A percentile compares a stretch with the other conserved stretches of the same genome.
These are phyloP conservation scores for Tieghemostelium lacteum DNA, from an alignment of 78 protist species.

Conservation along the genomic window DNA sequence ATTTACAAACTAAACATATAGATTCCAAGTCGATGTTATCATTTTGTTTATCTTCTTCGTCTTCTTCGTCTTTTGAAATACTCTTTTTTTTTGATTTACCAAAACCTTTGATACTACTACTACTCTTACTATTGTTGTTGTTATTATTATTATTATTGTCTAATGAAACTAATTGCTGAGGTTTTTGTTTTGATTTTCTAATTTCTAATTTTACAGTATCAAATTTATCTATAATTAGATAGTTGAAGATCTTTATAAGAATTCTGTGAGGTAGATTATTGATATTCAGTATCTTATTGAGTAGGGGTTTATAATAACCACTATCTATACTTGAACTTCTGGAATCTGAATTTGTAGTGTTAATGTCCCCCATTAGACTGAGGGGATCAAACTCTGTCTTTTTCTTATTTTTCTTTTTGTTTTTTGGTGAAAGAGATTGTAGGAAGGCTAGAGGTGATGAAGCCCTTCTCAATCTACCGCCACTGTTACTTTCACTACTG, in stretches of 20 bases:
- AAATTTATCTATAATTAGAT: conserved; percentile 11
- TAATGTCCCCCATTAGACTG: neutral
- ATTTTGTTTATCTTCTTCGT: too few species aligned
- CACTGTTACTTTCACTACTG: too few species aligned
- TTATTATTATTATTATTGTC: neutral
- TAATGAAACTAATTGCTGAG: neutral
- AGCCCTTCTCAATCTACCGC: conserved; percentile 61
- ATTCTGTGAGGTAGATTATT: conserved; percentile 60
- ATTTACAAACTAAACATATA: conserved; percentile 48
- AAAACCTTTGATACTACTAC: neutral
- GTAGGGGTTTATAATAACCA: neutral
- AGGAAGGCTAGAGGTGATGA: conserved; percentile 71
- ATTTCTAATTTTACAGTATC: conserved; percentile 58
- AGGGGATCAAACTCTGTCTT: neutral
- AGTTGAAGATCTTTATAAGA: conserved; percentile 15
- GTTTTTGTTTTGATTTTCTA: conserved; percentile 6
- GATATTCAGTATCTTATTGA: neutral
- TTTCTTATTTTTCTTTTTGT: conserved; percentile 21
- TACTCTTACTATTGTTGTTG: neutral
- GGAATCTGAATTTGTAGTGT: neutral
- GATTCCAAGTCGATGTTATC: conserved; percentile 39
- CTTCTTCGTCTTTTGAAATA: neutral
- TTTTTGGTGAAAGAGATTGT: conserved; percentile 32
- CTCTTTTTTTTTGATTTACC: neutral
- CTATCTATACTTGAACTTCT: neutral